Evolutionary conservation across 495 filamentous ascomycete species (phyloP).

Genomic region (Xylaria curta): DNA sequence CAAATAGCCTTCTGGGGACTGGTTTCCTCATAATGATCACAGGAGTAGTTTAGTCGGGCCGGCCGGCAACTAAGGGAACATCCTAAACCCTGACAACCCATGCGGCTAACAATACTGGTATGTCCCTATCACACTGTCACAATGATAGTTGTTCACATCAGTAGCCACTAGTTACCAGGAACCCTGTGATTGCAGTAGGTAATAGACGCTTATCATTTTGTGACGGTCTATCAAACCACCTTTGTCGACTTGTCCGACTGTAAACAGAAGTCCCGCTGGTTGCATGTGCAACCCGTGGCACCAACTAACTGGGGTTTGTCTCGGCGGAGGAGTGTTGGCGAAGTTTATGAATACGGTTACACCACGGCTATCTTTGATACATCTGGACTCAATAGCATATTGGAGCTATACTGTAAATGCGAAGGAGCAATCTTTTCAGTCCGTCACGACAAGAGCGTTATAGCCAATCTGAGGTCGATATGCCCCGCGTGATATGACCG

Average conservation of each 20-base stretch:
- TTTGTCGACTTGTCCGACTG: too few species aligned
- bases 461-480: conserved; percentile 34
- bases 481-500: not conserved
- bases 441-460: not conserved
- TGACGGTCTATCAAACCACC: too few species aligned
- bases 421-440: not conserved
- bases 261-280: too few species aligned
- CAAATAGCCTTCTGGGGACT: not conserved
- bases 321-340: not conserved
- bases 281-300: too few species aligned
- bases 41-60: not conserved
- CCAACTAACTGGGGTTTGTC: not conserved
- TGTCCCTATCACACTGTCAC: not conserved
- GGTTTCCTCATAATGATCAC: not conserved
- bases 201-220: too few species aligned
- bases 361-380: not conserved
- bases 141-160: not conserved
- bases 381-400: not conserved
- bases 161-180: too few species aligned
- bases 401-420: not conserved
- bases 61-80: not conserved
- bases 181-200: too few species aligned
- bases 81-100: not conserved
- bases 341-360: not conserved
- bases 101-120: not conserved